Conservation (phyloP, 177 flowering plant species). For the Vitis hybrid region DNA sequence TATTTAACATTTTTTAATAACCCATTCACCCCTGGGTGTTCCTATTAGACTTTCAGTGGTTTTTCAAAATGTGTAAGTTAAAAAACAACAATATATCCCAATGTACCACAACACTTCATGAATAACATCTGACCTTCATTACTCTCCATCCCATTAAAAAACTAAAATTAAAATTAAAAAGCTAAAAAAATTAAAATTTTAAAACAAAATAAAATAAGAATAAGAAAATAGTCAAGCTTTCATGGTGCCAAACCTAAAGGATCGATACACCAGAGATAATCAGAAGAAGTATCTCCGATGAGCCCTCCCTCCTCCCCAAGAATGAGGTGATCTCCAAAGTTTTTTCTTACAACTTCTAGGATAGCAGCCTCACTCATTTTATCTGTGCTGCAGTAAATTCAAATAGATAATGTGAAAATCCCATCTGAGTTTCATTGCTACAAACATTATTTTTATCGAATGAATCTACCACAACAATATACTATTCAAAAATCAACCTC, state of each 20-base stretch:
- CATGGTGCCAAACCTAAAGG: conserved; percentile 66
- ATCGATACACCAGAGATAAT: conserved; percentile 96
- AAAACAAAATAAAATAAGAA: neutral
- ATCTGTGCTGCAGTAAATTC: conserved; percentile 73
- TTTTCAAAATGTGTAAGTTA: too few species aligned
- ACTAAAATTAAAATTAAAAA: neutral
- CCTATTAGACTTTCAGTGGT: too few species aligned
- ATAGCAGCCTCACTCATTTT: conserved; percentile 86
- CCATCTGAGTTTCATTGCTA: neutral
- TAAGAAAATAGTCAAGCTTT: neutral
- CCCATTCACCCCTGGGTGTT: too few species aligned
- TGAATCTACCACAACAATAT: too few species aligned
- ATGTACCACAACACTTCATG: too few species aligned
- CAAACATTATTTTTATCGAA: neutral
- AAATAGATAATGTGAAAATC: neutral
- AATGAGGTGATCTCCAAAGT: conserved; percentile 77
- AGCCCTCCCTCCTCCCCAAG: conserved; percentile 99
- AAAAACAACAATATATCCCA: too few species aligned
- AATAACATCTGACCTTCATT: too few species aligned
- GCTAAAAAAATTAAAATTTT: neutral
- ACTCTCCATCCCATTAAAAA: too few species aligned
- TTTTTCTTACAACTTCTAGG: conserved; percentile 67
- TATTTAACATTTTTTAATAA: too few species aligned
- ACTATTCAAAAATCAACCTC: too few species aligned
- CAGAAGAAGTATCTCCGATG: conserved; percentile 80